Percentiles rank a stretch among this genome's conserved stretches.
phyloP scores from a whole-genome alignment of 1,139 yeast species.

The Hansenula lynferdii region DNA sequence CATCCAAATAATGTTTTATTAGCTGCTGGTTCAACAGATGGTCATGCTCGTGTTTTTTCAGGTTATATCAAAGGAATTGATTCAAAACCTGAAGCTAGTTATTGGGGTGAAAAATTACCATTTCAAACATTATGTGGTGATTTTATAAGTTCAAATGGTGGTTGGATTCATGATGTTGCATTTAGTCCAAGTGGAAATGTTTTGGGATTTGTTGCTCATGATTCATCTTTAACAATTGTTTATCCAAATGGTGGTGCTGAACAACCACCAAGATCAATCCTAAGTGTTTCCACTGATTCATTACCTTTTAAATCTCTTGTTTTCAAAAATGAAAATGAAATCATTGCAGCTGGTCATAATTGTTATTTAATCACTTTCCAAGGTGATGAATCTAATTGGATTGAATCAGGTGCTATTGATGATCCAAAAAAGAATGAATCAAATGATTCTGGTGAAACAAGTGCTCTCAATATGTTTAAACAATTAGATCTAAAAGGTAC shows the following conservation, averaged over 20 bases:
- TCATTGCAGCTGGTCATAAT: slow-evolving; percentile 90
- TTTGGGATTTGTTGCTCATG: slow-evolving; percentile 76
- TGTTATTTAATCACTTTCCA: slow-evolving; percentile 85
- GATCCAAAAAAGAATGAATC: slow-evolving; percentile 39
- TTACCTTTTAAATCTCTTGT: slow-evolving; percentile 78
- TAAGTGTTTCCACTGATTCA: slow-evolving; percentile 58
- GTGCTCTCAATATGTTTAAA: slow-evolving; percentile 91
- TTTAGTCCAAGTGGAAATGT: slow-evolving; percentile 80
- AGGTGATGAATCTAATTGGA: slow-evolving; percentile 53
- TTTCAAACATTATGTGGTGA: slow-evolving; percentile 93
- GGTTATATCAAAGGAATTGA: slow-evolving; percentile 90
- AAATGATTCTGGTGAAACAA: slow-evolving; percentile 55
- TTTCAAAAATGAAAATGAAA: slow-evolving; percentile 59
- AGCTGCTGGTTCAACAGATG: slow-evolving; percentile 93
- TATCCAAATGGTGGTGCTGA: slow-evolving; percentile 69
- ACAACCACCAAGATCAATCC: slow-evolving; percentile 40
- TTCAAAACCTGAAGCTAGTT: slow-evolving; percentile 70
- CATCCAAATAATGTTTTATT: slow-evolving; percentile 89
- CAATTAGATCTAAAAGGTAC: slow-evolving; percentile 94
- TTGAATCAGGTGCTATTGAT: slow-evolving; percentile 25
- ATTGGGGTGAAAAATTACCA: slow-evolving; percentile 95
- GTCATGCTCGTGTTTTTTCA: slow-evolving; percentile 92
- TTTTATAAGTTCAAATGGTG: slow-evolving; percentile 68
- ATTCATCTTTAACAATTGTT: slow-evolving; percentile 69
- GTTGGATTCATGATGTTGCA: slow-evolving; percentile 90